Percentiles rank a stretch among this genome's conserved stretches.
Evolutionary conservation across 441 rosid genomes (phyloP).

Genomic region (Francoa sonchifolia): DNA sequence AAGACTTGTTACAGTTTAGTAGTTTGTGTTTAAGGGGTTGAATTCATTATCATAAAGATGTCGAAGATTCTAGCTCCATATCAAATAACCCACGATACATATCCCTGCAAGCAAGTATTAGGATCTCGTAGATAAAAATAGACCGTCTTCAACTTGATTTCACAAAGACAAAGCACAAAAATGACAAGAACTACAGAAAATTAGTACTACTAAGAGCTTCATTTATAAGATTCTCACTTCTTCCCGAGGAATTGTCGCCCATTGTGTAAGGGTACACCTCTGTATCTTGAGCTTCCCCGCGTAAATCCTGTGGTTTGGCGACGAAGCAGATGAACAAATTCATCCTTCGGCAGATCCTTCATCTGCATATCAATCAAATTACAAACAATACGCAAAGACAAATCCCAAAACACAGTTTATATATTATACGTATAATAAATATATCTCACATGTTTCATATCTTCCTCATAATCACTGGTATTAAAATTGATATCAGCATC

Average conservation of each 20-base stretch:
- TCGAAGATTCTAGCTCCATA: conserved; percentile 20
- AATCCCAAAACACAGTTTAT: background rate
- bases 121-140: conserved; percentile 14
- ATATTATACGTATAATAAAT: background rate
- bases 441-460: conserved; percentile 35
- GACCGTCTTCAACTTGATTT: background rate
- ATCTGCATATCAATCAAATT: conserved; percentile 20
- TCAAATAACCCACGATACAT: conserved; percentile 22
- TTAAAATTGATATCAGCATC: conserved; percentile 13
- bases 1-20: too few relatives aligned
- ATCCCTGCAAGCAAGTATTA: conserved; percentile 19
- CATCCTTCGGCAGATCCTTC: conserved; percentile 39
- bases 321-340: conserved; percentile 48
- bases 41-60: conserved; percentile 13
- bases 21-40: too few relatives aligned
- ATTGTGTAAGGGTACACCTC: conserved; percentile 40
- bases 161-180: background rate
- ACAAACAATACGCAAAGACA: background rate
- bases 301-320: conserved; percentile 50
- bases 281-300: conserved; percentile 41
- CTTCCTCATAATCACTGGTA: conserved; percentile 13
- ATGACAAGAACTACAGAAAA: too few relatives aligned
- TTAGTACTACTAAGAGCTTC: too few relatives aligned
- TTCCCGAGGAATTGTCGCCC: conserved; percentile 37
- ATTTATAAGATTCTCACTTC: conserved; percentile 36